Evolutionary conservation across 1,139 yeast species (phyloP), one percentile per base, ranked within the genome.

Genomic region (Entelexis sorbosivorans): DNA sequence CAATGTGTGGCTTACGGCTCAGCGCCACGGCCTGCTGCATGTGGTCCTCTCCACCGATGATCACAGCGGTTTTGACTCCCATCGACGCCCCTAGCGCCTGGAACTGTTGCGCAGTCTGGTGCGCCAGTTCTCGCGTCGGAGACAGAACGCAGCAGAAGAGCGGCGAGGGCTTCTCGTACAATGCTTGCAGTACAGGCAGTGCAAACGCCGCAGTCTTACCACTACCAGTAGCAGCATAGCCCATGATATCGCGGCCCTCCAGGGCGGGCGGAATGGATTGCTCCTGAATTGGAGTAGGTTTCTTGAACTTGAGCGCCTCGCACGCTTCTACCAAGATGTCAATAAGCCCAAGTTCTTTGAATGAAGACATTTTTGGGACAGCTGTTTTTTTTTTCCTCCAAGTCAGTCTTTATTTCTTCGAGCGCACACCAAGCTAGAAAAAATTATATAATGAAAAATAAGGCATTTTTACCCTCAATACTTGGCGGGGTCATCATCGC

Each of bases 191-290:
- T 44, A 91, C 87, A 1, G 98, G 98, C 48, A 93, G 70, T 10
- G 91, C 79, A 66, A 93, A 93, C 0, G 98, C 98, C 11, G 97
- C 96, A 0, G 99, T 93, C 66, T 93, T 93, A 69, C 99, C 99
- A 20, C 95, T 84, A 57, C 99, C 99, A 1, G 99, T 93, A 64
- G 96, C 82, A 11, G 99, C 99, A 82, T 93, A 87, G 60, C 97
- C 98, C 53, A 93, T 96, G 48, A 93, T 93, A 68, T 93, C 99
- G 62, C 96, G 76, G 52, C 96, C 96, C 59, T 82, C 79, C 24
- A 91, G 70, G 5, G 96, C 96, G 60, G 84, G 85, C 0, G 98
- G 98, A 54, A 93, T 84, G 9, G 96, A 78, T 66, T 85, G 89
- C 6, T 83, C 76, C 67, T 91, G 98, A 63, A 91, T 91, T 13